These are phyloP conservation scores for Collybia nuda DNA, from an alignment of 768 basidiomycete genomes.

Conservation along the genomic window DNA sequence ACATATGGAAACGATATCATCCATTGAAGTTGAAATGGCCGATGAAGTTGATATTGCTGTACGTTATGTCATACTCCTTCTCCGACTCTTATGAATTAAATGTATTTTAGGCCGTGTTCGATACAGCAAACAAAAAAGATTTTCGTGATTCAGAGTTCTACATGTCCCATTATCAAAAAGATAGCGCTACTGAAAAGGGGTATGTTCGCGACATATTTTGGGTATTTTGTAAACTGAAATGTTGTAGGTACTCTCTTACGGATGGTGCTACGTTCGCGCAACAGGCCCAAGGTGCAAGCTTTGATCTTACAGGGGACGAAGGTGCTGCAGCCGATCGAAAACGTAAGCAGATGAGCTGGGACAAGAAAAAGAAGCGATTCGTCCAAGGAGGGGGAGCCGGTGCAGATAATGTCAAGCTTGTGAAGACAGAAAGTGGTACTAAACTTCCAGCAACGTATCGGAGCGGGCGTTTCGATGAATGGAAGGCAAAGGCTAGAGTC, in stretches of 20 bases:
- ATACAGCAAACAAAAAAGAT: slow-evolving; percentile 46
- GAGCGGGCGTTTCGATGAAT: slow-evolving; percentile 93
- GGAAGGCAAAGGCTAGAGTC: slow-evolving; percentile 80
- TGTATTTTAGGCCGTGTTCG: slow-evolving; percentile 61
- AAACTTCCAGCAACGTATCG: slow-evolving; percentile 90
- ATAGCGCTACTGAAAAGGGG: slow-evolving; percentile 88
- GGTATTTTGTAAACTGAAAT: background rate
- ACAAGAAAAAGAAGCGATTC: slow-evolving; percentile 95
- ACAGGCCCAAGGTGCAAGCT: slow-evolving; percentile 76
- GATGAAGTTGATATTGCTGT: slow-evolving; percentile 80
- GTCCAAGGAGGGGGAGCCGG: slow-evolving; percentile 82
- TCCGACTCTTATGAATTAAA: slow-evolving; percentile 1
- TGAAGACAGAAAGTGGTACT: slow-evolving; percentile 90
- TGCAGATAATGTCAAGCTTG: slow-evolving; percentile 91
- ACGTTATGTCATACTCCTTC: slow-evolving; percentile 18
- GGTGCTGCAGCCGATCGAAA: slow-evolving; percentile 50
- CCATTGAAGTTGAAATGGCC: slow-evolving; percentile 61
- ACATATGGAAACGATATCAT: slow-evolving; percentile 27
- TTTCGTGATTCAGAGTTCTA: slow-evolving; percentile 87
- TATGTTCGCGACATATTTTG: slow-evolving; percentile 30
- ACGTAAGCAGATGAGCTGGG: slow-evolving; percentile 80
- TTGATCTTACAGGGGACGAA: slow-evolving; percentile 85
- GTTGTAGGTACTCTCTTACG: slow-evolving; percentile 75
- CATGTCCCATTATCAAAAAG: slow-evolving; percentile 90
- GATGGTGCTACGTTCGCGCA: slow-evolving; percentile 88